These are phyloP conservation scores for Castanea sativa DNA, from an alignment of 306 rosid genomes.

Conservation along the genomic window DNA sequence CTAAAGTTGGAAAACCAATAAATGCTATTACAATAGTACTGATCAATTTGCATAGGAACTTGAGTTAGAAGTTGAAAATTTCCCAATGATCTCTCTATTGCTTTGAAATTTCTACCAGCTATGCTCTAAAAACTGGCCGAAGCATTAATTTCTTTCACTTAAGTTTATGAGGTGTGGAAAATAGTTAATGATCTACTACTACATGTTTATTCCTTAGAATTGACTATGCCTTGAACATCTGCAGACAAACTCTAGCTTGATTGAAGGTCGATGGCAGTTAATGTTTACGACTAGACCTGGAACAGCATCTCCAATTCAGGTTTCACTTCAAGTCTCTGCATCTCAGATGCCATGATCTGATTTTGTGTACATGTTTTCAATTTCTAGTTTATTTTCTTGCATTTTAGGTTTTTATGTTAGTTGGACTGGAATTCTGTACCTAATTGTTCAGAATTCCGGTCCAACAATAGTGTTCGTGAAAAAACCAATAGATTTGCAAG, in stretches of 20 bases:
- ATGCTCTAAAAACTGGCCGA: background rate
- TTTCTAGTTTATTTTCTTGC: background rate
- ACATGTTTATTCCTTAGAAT: background rate
- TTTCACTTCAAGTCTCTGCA: slow-evolving; percentile 6
- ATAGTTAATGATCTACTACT: background rate
- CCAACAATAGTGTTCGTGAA: too few species aligned
- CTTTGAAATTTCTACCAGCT: background rate
- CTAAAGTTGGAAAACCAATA: background rate
- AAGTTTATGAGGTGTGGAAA: background rate
- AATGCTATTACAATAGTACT: background rate
- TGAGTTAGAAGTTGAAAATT: too few species aligned
- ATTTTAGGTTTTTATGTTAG: background rate
- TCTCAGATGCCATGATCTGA: slow-evolving; percentile 3
- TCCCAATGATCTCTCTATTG: background rate
- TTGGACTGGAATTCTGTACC: too few species aligned
- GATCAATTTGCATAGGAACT: background rate
- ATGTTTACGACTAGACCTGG: slow-evolving; percentile 94
- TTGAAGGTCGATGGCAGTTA: slow-evolving; percentile 93
- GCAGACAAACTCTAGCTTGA: slow-evolving; percentile 75
- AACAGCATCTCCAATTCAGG: slow-evolving; percentile 93
- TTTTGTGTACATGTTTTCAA: background rate
- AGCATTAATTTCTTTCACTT: background rate
- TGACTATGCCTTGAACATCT: slow-evolving; percentile 2
- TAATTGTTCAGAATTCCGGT: too few species aligned
- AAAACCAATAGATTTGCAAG: too few species aligned